A percentile compares a stretch with the other conserved stretches of the same genome.
Evolutionary conservation across 108 stramenopile genomes (phyloP).

Genomic region (Discostella stelligeroides): DNA sequence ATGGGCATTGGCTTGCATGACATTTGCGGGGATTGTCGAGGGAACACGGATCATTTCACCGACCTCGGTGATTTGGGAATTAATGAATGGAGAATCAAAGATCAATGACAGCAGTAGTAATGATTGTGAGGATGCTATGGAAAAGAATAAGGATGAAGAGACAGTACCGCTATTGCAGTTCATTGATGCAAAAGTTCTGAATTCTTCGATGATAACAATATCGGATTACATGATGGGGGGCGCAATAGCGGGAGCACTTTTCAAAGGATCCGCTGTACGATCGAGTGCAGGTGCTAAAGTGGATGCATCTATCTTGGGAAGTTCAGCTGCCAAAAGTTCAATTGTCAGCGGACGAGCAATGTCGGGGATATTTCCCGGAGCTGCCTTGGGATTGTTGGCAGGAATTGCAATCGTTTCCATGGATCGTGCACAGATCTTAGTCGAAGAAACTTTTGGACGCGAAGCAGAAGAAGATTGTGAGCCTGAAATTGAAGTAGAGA

Average conservation of each 20-base stretch:
- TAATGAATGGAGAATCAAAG: slow-evolving; percentile 5
- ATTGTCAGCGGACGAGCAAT: slow-evolving; percentile 16
- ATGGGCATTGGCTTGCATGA: slow-evolving; percentile 52
- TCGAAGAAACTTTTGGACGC: slow-evolving; percentile 23
- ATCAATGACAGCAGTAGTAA: slow-evolving; percentile 1
- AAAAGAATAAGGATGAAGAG: too few species aligned
- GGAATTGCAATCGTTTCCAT: slow-evolving; percentile 31
- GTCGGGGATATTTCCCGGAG: slow-evolving; percentile 47
- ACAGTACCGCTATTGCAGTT: background rate
- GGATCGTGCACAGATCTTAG: slow-evolving; percentile 13
- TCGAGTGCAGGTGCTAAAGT: slow-evolving; percentile 34
- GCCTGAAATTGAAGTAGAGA: background rate
- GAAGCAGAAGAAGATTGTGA: slow-evolving; percentile 19
- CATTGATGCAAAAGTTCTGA: background rate
- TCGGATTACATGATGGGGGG: slow-evolving; percentile 49
- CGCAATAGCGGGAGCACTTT: slow-evolving; percentile 40
- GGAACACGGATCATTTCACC: slow-evolving; percentile 36
- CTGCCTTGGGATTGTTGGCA: slow-evolving; percentile 43
- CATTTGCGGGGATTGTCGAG: slow-evolving; percentile 50
- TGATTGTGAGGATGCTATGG: too few species aligned
- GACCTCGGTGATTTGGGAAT: slow-evolving; percentile 4
- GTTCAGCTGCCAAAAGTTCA: too few species aligned
- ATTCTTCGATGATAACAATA: slow-evolving; percentile 21
- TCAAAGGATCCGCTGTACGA: slow-evolving; percentile 36
- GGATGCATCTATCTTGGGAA: slow-evolving; percentile 31